Base-by-base conservation (phyloP, 495 filamentous ascomycete genomes). In the Aspergillus indologenus region DNA sequence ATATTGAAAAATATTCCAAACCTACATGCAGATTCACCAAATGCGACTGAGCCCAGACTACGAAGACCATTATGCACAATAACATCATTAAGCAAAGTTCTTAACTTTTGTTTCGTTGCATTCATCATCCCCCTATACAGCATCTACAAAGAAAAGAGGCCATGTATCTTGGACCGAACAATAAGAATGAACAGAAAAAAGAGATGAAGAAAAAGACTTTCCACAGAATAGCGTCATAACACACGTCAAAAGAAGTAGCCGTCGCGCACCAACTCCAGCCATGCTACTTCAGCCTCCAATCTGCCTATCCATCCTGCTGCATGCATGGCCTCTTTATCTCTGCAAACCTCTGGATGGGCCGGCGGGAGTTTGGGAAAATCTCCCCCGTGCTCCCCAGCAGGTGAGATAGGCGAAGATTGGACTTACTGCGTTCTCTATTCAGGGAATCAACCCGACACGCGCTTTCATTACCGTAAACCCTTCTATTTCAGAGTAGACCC, bases 171-270 rank as follows among this genome's bases (percentile, higher is more conserved):
- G 61, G 59, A 62, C n/a, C 24, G 44, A 67, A 45, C 26, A 62
- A 55, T 50, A 55, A 62, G 58, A 47, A 61, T 57, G 56, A 64
- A 69, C 63, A 63, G 45, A 53, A 62, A 66, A 69, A 62, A 62
- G 55, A 60, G 53, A 60, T 29, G 57, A 45, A 58, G 52, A 55
- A 57, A 56, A 48, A 29, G 62, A 45, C 58, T 60, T 67, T 75
- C 65, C 68, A 65, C 66, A 65, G 59, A 68, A 70, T 68, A 72
- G 67, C 72, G 54, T 74, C 74, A 64, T 73, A 71, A 69, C 67
- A 70, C 64, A 67, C 68, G 66, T 67, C 66, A 73, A 68, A 40
- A 59, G 53, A 68, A 70, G 66, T 68, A 68, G 61, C 54, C 64
- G 60, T 67, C 50, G 49, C 12, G 12, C 34, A 40, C 34, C 53